Conservation (phyloP, 495 filamentous ascomycete genomes). For the Aspergillus bridgeri region DNA sequence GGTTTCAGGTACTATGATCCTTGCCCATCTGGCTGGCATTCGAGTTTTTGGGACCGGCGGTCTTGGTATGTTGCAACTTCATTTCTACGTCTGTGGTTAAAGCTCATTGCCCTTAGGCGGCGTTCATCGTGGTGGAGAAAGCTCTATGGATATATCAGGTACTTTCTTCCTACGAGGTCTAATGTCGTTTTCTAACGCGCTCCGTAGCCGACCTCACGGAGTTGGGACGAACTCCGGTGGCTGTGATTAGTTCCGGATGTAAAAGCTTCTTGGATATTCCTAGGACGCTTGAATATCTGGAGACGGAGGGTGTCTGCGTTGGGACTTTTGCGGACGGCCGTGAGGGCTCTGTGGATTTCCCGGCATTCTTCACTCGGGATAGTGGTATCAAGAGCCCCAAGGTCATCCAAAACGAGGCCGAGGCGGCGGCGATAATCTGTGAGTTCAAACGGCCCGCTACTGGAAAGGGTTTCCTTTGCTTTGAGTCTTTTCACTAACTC, state of each 20-base stretch:
- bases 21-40: slow-evolving; percentile 85
- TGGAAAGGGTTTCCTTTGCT: too few species aligned
- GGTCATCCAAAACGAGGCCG: slow-evolving; percentile 65
- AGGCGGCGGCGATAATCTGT: slow-evolving; percentile 86
- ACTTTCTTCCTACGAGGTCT: slow-evolving; percentile 1
- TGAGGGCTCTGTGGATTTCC: slow-evolving; percentile 67
- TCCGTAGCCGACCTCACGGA: slow-evolving; percentile 80
- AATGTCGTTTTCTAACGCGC: slow-evolving; percentile 4
- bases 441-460: slow-evolving; percentile 27
- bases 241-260: slow-evolving; percentile 84
- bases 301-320: slow-evolving; percentile 86
- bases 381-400: slow-evolving; percentile 77
- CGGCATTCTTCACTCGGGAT: slow-evolving; percentile 85
- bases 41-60: slow-evolving; percentile 85
- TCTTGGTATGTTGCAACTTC: slow-evolving; percentile 30
- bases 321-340: slow-evolving; percentile 84
- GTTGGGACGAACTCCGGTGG: slow-evolving; percentile 84
- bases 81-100: background rate
- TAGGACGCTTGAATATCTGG: slow-evolving; percentile 86
- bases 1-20: slow-evolving; percentile 85
- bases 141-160: slow-evolving; percentile 82
- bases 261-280: slow-evolving; percentile 96
- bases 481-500: background rate
- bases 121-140: slow-evolving; percentile 87
- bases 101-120: slow-evolving; percentile 60